Conservation (phyloP, 2,329 filamentous ascomycete species). For the Pseudocercospora fijiensis region DNA sequence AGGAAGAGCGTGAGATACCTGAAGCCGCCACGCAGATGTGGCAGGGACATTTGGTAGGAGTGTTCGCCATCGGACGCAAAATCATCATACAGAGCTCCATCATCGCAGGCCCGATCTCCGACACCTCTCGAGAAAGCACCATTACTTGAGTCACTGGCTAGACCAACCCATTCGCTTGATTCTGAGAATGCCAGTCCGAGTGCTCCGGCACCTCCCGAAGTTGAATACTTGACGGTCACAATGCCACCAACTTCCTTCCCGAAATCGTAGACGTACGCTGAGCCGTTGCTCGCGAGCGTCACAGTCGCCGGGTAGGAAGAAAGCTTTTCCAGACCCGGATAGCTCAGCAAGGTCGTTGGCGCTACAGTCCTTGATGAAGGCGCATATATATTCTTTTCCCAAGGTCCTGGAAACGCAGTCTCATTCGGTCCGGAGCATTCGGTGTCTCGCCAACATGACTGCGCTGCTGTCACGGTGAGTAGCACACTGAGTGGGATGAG, state of each 20-base stretch:
- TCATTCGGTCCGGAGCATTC: slow-evolving; percentile 53
- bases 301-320: slow-evolving; percentile 35
- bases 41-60: slow-evolving; percentile 47
- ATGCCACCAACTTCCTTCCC: slow-evolving; percentile 60
- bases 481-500: not conserved
- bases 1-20: slow-evolving; percentile 54
- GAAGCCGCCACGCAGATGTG: slow-evolving; percentile 53
- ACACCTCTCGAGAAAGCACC: slow-evolving; percentile 37
- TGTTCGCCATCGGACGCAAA: slow-evolving; percentile 39
- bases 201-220: slow-evolving; percentile 40
- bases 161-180: slow-evolving; percentile 46
- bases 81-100: slow-evolving; percentile 49
- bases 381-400: slow-evolving; percentile 60
- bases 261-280: slow-evolving; percentile 59
- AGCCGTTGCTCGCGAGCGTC: slow-evolving; percentile 49
- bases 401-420: slow-evolving; percentile 56
- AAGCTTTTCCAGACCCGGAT: slow-evolving; percentile 37
- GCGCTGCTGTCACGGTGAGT: slow-evolving; percentile 4
- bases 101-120: slow-evolving; percentile 35
- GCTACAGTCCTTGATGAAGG: slow-evolving; percentile 53
- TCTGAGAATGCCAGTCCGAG: slow-evolving; percentile 46
- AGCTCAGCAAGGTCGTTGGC: slow-evolving; percentile 46
- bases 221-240: slow-evolving; percentile 52
- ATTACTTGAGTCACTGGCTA: slow-evolving; percentile 46
- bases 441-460: slow-evolving; percentile 56